Base-by-base conservation (phyloP, 306 rosid species). In the Senna tora region DNA sequence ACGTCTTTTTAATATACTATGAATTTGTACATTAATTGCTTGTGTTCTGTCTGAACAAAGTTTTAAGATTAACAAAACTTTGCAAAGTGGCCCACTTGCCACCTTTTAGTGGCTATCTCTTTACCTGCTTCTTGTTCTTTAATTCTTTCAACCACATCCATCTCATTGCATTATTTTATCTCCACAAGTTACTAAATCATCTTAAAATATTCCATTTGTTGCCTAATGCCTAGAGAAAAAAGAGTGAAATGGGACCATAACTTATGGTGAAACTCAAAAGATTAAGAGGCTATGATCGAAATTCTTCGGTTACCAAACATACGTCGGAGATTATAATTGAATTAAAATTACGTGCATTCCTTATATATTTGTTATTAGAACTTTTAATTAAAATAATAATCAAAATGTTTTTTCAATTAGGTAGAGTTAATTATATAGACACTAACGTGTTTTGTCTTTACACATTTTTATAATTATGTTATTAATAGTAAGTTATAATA, bases 121-220 rank as follows among this genome's bases (percentile, higher is more conserved):
- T 25, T 72, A 59, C 20, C 21, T 60, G 43, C 83, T 66, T 61
- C 81, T 79, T 75, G 67, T 73, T 71, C 78, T 58, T 51, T 75
- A 51, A 46, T 72, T 83, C 58, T 63, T 33, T 68, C 57, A 79
- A 78, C 79, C 69, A 39, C 78, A 73, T 84, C 72, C 72, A 46
- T 83, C 55, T 70, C 47, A 65, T 76, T 77, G 81, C 47, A 65
- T 76, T 77, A 83, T 71, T 85, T 81, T 68, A 68, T 85, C 89
- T 55, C 79, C 76, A 81, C 46, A 84, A 86, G 71, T 63, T 75
- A 72, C 65, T 34, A 39, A 72, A 64, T 46, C 69, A 50, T 62
- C 15, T 62, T 75, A 66, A 68, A 67, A 39, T 75, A 77, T 74
- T 81, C 72, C 75, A 54, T 76, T 73, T 39, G 22, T 53, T 66